Percentiles rank a stretch among this genome's conserved stretches.
These are phyloP conservation scores for Prunus salicina DNA, from an alignment of 306 rosid genomes.

Conservation along the genomic window DNA sequence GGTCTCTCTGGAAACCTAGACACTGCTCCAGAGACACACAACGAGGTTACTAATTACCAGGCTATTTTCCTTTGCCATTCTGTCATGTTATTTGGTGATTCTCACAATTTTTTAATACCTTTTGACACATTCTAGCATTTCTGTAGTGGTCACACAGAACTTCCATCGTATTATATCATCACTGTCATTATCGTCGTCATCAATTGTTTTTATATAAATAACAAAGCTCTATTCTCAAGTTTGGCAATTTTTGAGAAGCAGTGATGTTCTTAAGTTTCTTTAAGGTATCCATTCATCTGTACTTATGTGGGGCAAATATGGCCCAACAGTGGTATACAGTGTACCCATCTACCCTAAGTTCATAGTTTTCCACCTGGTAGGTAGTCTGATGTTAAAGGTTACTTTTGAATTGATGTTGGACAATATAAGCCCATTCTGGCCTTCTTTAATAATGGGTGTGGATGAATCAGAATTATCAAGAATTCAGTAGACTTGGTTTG, in stretches of 20 bases:
- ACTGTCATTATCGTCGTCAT: too few species aligned
- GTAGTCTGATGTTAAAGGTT: too few species aligned
- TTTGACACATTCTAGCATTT: neutral
- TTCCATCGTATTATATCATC: neutral
- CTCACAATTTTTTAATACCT: neutral
- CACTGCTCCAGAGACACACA: slow-evolving; percentile 33
- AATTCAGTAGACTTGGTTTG: too few species aligned
- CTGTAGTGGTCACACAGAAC: neutral
- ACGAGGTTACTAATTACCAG: slow-evolving; percentile 44
- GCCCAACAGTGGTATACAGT: neutral
- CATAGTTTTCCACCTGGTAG: too few species aligned
- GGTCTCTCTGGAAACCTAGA: slow-evolving; percentile 24
- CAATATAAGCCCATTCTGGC: too few species aligned
- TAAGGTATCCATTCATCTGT: neutral
- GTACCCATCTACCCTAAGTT: too few species aligned
- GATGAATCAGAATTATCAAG: too few species aligned
- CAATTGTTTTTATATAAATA: neutral
- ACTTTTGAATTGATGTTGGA: too few species aligned
- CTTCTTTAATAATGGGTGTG: too few species aligned
- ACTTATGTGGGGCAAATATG: neutral
- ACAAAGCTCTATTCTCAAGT: neutral
- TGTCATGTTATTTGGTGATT: neutral
- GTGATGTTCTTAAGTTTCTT: neutral
- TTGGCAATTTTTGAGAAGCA: neutral
- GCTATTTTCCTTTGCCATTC: neutral